Base-by-base conservation (phyloP, 2,329 filamentous ascomycete genomes). In the Chaetomiaceae sp. region DNA sequence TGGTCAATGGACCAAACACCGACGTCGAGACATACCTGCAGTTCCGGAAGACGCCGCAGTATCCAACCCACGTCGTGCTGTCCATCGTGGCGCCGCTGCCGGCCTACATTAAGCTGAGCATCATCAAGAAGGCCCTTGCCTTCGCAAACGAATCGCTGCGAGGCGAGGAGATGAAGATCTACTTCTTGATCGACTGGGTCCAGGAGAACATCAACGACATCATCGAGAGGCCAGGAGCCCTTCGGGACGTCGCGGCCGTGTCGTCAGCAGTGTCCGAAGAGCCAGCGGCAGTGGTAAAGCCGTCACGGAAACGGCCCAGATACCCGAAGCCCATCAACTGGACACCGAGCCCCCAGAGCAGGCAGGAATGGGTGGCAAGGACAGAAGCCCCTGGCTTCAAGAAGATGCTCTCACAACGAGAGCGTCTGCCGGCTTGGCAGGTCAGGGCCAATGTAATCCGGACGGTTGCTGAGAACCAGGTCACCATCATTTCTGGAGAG, bases 401-500 rank as follows among this genome's bases (percentile, higher is more conserved):
- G 61, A 82, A 82, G 44, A 95, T 96, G 87, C 72, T 90, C 54
- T 70, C 75, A 16, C 82, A 82, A 60, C 79, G 93, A 38, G 79
- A 86, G 65, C 80, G 77, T 41, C 72, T 99, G 2, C 93, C 93
- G 3, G 93, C 93, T 2, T 99, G 93, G 93, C 80, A 81, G 53
- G 82, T 93, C 61, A 83, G 82, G 60, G 83, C 92, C 17, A 74
- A 78, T 1, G 88, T 99, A 25, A 81, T 97, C 9, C 68, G 79
- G 17, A 86, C 87, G 0, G 87, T 99, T 43, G 78, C 78, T 37
- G 73, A 77, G 4, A 83, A 92, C 62, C 86, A 96, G 67, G 90
- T 99, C 44, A 96, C 89, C 1, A 96, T 99, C 62, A 93, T 99
- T 60, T 95, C 91, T 38, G 93, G 93, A 59, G 93, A 97, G 70